Percentiles rank a stretch among this genome's conserved stretches.
phyloP scores from a whole-genome alignment of 2,329 filamentous ascomycete species.

The Alternaria viburni region DNA sequence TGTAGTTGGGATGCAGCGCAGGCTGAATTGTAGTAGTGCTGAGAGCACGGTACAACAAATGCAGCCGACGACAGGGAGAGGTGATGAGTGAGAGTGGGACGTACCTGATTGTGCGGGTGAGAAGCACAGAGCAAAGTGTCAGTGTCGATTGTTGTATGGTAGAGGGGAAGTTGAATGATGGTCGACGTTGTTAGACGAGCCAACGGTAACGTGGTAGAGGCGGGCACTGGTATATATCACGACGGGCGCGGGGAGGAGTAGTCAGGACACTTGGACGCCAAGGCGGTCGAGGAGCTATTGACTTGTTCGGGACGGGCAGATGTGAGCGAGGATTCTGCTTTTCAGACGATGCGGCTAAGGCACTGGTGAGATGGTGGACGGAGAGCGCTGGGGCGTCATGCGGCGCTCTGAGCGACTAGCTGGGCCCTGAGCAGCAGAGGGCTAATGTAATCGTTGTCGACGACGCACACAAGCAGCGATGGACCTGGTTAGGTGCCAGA shows the following conservation, averaged over 20 bases:
- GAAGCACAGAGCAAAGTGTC: slow-evolving; percentile 7
- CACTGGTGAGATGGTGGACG: slow-evolving; percentile 41
- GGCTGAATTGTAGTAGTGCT: not conserved
- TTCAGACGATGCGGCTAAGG: slow-evolving; percentile 47
- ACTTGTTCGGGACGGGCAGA: slow-evolving; percentile 42
- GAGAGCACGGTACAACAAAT: not conserved
- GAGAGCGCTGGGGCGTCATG: slow-evolving; percentile 44
- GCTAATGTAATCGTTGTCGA: slow-evolving; percentile 45
- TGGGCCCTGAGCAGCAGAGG: slow-evolving; percentile 39
- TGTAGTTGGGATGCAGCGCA: not conserved
- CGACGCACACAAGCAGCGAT: slow-evolving; percentile 32
- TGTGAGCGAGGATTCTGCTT: slow-evolving; percentile 44
- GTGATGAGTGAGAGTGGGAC: slow-evolving; percentile 2
- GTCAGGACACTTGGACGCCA: slow-evolving; percentile 34
- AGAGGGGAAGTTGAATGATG: slow-evolving; percentile 15
- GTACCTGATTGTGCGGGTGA: slow-evolving; percentile 7
- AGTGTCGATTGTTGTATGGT: slow-evolving; percentile 2
- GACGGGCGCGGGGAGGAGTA: slow-evolving; percentile 35
- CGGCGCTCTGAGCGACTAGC: slow-evolving; percentile 40
- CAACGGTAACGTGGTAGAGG: slow-evolving; percentile 39
- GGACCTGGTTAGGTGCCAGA: slow-evolving; percentile 46
- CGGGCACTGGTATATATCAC: slow-evolving; percentile 44
- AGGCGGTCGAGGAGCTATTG: slow-evolving; percentile 43
- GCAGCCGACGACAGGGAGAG: not conserved
- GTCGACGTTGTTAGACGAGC: slow-evolving; percentile 25